Percentiles rank a stretch among this genome's conserved stretches.
phyloP scores from a whole-genome alignment of 179 eudicot genomes.

The Spergularia azorica region DNA sequence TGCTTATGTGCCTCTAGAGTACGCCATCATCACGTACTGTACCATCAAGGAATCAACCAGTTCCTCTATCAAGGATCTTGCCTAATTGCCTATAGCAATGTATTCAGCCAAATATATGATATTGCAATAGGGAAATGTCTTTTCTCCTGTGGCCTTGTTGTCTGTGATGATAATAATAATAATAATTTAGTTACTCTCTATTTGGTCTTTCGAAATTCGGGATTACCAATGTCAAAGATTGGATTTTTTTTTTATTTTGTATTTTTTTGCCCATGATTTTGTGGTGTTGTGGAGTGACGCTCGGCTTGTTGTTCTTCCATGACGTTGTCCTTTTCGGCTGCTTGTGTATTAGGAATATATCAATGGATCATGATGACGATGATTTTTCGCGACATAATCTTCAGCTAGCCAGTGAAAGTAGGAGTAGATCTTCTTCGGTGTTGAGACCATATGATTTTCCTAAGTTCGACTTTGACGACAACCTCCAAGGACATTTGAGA shows the following conservation, averaged over 20 bases:
- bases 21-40: too few species aligned
- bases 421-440: slow-evolving; percentile 71
- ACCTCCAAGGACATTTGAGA: slow-evolving; percentile 74
- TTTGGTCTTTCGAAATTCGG: neutral
- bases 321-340: neutral
- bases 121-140: neutral
- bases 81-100: neutral
- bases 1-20: neutral
- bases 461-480: slow-evolving; percentile 88
- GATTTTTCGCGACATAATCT: slow-evolving; percentile 76
- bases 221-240: neutral
- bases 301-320: neutral
- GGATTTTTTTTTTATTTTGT: neutral
- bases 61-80: neutral
- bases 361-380: slow-evolving; percentile 93
- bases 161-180: too few species aligned
- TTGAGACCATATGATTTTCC: slow-evolving; percentile 82
- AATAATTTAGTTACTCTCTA: too few species aligned
- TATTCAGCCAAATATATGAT: neutral
- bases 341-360: slow-evolving; percentile 56
- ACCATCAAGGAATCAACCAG: neutral
- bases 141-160: neutral
- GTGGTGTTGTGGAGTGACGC: neutral
- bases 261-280: slow-evolving; percentile 3
- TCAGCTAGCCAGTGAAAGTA: slow-evolving; percentile 79